phyloP scores from a whole-genome alignment of 176 grass and related monocot genomes.

The Echinochloa phyllopogon region DNA sequence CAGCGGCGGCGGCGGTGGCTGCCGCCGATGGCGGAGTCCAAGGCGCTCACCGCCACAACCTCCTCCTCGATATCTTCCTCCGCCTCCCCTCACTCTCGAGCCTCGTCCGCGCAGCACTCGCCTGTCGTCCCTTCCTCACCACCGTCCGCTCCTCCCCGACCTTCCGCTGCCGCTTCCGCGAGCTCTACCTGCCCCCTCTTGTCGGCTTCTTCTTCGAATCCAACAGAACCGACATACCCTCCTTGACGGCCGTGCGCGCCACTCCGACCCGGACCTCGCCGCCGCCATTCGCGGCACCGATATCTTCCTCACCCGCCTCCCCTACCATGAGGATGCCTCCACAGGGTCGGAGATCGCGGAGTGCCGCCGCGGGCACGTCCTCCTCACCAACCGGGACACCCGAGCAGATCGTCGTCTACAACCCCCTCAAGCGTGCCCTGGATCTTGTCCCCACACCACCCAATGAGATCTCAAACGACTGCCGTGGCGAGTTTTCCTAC shows the following conservation, averaged over 20 bases:
- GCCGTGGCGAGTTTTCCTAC: not conserved
- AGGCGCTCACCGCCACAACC: not conserved
- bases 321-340: not conserved
- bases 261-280: not conserved
- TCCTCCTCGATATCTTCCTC: slow-evolving; percentile 11
- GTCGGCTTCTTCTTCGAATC: not conserved
- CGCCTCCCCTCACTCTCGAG: not conserved
- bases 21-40: too few species aligned
- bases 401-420: not conserved
- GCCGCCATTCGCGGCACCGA: too few species aligned
- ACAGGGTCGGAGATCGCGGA: not conserved
- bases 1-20: too few species aligned
- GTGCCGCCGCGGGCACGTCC: not conserved
- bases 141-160: not conserved
- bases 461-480: not conserved
- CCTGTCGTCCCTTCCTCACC: not conserved
- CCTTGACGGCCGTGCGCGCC: not conserved
- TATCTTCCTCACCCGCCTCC: not conserved
- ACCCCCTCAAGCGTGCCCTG: not conserved
- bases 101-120: not conserved
- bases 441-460: not conserved
- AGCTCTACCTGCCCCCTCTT: not conserved
- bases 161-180: not conserved
- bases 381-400: not conserved
- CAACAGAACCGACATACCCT: not conserved